Evolutionary conservation across 1,284 basidiomycete species (phyloP), one percentile per base, ranked within the genome.

Genomic region (Tilletia setariae): DNA sequence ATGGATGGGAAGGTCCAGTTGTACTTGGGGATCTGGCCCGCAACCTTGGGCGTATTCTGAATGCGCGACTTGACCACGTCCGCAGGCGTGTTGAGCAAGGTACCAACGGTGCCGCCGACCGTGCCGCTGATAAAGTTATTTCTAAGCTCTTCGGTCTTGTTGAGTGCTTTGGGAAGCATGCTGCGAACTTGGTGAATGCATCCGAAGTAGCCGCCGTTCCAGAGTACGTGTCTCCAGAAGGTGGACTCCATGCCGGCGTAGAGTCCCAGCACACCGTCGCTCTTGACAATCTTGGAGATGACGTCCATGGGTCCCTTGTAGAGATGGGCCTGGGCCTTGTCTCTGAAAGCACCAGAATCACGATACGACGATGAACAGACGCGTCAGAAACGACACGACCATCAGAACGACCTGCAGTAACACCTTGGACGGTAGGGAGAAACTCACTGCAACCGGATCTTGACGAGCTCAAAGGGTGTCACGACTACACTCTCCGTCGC

Each of bases 31-130:
- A 63, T 75, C 86, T 87, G 64, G 86, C 86, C 43, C 2, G 75
- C 66, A 19, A 73, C 67, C 32, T 69, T 71, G 23, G 77, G 72
- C 1, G 88, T 85, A 67, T 92, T 90, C 84, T 95, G 93, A 66
- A 98, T 94, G 67, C 96, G 90, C 25, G 93, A 94, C 85, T 98
- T 98, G 74, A 98, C 93, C 69, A 98, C 93, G 87, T 94, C 83
- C 71, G 89, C 89, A 85, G 90, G 91, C 15, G 91, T 92, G 83
- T 93, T 93, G 56, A 93, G 70, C 32, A 84, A 83, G 1, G 87
- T 87, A 51, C 95, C 95, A 61, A 94, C 87, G 77, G 92, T 92
- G 23, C 95, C 96, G 79, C 95, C 96, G 70, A 96, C 84, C 21
- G 90, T 84, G 69, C 95, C 95, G 23, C 93, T 93, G 66, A 92